These are phyloP conservation scores for Polytrichum commune DNA, from an alignment of 225 moss, liverwort and hornwort genomes.

Conservation along the genomic window DNA sequence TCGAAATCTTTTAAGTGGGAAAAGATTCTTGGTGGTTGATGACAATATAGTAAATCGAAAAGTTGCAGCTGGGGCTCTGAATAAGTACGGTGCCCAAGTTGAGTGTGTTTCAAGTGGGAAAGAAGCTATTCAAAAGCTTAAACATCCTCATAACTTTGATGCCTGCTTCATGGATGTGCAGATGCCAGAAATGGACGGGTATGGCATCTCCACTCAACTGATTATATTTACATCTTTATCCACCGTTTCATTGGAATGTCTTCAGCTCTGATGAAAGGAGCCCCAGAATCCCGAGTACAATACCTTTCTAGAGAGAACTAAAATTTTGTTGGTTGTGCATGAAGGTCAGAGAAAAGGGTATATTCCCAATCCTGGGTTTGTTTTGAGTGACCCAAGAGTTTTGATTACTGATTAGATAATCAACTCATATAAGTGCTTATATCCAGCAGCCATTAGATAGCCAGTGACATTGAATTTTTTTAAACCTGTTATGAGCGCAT, in stretches of 20 bases:
- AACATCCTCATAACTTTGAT: conserved; percentile 63
- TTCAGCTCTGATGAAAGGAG: too few species aligned
- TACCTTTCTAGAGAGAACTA: too few species aligned
- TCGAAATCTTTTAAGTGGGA: conserved; percentile 57
- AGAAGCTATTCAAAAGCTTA: conserved; percentile 54
- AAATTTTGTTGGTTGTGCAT: too few species aligned
- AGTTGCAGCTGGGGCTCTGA: conserved; percentile 61
- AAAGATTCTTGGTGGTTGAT: conserved; percentile 59
- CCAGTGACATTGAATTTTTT: too few species aligned
- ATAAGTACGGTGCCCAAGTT: conserved; percentile 64
- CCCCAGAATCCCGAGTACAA: too few species aligned
- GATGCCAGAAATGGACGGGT: conserved; percentile 84
- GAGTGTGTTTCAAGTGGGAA: conserved; percentile 60
- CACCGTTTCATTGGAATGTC: background rate
- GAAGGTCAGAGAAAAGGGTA: too few species aligned
- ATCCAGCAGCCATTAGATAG: too few species aligned
- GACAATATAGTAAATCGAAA: conserved; percentile 64
- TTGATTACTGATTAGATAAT: too few species aligned
- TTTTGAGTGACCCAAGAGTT: too few species aligned
- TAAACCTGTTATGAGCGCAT: too few species aligned
- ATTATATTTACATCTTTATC: background rate
- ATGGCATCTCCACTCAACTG: conserved; percentile 12
- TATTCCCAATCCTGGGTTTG: too few species aligned
- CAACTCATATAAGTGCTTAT: too few species aligned
- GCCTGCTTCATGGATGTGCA: conserved; percentile 78